Percentiles rank a stretch among this genome's conserved stretches.
phyloP scores from a whole-genome alignment of 805 yeast species.

The Ogataea polymorpha region DNA sequence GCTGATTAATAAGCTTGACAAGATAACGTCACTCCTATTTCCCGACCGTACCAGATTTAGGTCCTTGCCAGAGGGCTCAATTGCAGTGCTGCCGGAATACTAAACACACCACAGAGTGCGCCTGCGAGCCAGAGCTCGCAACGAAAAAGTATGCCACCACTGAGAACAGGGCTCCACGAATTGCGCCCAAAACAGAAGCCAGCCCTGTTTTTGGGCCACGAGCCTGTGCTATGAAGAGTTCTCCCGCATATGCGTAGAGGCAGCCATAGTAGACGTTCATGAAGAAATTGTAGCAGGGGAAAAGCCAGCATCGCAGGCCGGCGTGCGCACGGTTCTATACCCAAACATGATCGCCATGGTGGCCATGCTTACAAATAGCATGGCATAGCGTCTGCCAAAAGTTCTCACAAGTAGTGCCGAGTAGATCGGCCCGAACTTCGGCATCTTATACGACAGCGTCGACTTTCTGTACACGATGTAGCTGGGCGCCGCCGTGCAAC shows the following conservation, averaged over 20 bases:
- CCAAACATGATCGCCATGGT: constrained; percentile 54
- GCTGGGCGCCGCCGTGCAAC: constrained; percentile 38
- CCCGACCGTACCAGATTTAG: not conserved
- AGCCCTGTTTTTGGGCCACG: constrained; percentile 56
- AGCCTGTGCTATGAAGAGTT: constrained; percentile 45
- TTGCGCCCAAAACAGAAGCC: constrained; percentile 46
- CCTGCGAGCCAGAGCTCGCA: constrained; percentile 19
- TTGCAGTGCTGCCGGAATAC: not conserved
- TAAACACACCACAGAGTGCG: not conserved
- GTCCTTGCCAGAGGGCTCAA: not conserved
- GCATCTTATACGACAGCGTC: constrained; percentile 38
- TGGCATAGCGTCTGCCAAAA: constrained; percentile 50
- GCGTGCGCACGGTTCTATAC: constrained; percentile 52
- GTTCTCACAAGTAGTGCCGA: not conserved
- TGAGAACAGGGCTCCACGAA: constrained; percentile 50
- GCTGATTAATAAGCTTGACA: not conserved
- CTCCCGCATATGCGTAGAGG: constrained; percentile 60
- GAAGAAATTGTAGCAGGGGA: constrained; percentile 33
- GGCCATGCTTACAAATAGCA: constrained; percentile 44
- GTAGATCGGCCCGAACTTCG: constrained; percentile 35
- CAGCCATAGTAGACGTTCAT: constrained; percentile 49
- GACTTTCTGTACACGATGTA: constrained; percentile 41
- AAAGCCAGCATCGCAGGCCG: constrained; percentile 45
- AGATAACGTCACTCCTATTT: not conserved
- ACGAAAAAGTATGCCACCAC: constrained; percentile 43